A percentile compares a stretch with the other conserved stretches of the same genome.
phyloP scores from a whole-genome alignment of 306 rosid genomes.

The Morella rubra region DNA sequence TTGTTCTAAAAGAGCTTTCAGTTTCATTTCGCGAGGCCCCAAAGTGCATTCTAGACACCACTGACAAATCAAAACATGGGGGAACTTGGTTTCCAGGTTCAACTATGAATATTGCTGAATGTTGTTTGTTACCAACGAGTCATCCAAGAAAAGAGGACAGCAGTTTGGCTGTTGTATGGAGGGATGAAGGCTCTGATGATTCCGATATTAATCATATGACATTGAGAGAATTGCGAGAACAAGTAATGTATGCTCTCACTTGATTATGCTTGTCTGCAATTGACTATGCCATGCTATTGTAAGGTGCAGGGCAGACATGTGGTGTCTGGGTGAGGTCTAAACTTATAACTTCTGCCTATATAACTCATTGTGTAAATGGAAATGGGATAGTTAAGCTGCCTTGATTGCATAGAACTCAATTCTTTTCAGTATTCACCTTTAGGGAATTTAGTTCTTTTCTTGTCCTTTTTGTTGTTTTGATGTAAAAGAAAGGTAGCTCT shows the following conservation, averaged over 20 bases:
- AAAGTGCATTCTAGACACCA: slow-evolving; percentile 53
- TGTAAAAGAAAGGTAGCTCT: neutral
- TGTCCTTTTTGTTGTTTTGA: neutral
- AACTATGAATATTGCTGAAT: slow-evolving; percentile 71
- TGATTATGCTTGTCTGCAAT: neutral
- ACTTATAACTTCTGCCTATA: too few relatives aligned
- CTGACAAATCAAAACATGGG: slow-evolving; percentile 48
- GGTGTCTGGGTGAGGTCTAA: neutral
- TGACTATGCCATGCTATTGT: neutral
- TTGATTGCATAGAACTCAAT: too few relatives aligned
- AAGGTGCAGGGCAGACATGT: neutral
- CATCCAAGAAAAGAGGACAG: slow-evolving; percentile 55
- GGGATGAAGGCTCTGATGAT: slow-evolving; percentile 68
- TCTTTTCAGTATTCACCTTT: neutral
- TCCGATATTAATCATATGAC: slow-evolving; percentile 51
- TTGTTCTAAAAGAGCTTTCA: slow-evolving; percentile 66
- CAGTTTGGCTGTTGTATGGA: slow-evolving; percentile 72
- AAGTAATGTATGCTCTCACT: slow-evolving; percentile 62
- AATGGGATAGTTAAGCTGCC: too few relatives aligned
- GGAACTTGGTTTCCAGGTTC: slow-evolving; percentile 78
- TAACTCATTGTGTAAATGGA: neutral
- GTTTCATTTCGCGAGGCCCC: slow-evolving; percentile 57
- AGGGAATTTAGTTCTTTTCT: neutral
- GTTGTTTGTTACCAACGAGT: slow-evolving; percentile 58
- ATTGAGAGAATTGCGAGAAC: slow-evolving; percentile 64